Percentiles rank a stretch among this genome's conserved stretches.
Conservation (phyloP, 2,329 filamentous ascomycete genomes). For the Parafenestella ontariensis region DNA sequence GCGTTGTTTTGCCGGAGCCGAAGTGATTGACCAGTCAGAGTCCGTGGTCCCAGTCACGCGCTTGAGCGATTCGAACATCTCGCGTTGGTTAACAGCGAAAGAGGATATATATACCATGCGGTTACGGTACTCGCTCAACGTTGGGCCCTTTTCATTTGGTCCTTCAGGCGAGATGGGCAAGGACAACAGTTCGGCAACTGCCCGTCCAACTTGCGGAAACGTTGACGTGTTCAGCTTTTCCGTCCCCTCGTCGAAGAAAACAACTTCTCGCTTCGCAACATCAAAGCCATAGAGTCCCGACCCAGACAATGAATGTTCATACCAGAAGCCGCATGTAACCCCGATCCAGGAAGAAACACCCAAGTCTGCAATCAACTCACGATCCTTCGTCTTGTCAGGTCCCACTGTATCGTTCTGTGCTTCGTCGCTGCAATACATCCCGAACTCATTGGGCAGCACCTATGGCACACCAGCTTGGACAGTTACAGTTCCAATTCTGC, state of each 20-base stretch:
- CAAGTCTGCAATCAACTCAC: conserved; percentile 22
- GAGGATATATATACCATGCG: conserved; percentile 45
- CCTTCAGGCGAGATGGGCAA: conserved; percentile 30
- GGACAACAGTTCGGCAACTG: conserved; percentile 43
- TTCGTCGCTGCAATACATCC: conserved; percentile 38
- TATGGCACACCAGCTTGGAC: conserved; percentile 49
- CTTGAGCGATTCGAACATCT: conserved; percentile 46
- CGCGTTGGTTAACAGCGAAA: conserved; percentile 46
- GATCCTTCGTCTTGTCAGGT: conserved; percentile 14
- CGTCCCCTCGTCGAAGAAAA: conserved; percentile 43
- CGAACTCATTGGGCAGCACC: conserved; percentile 50
- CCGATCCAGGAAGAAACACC: conserved; percentile 37
- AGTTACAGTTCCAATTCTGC: no score
- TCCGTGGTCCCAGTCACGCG: conserved; percentile 44
- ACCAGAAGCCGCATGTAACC: conserved; percentile 42
- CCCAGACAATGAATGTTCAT: conserved; percentile 46
- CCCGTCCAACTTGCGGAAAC: conserved; percentile 39
- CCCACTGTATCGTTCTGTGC: conserved; percentile 12
- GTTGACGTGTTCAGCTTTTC: conserved; percentile 41
- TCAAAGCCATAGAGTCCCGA: conserved; percentile 46
- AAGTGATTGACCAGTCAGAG: conserved; percentile 45
- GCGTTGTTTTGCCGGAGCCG: conserved; percentile 57
- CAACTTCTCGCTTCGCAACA: conserved; percentile 34
- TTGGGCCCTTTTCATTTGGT: conserved; percentile 10
- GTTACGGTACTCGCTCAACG: conserved; percentile 30